Evolutionary conservation across 106 monocot species (phyloP).

Genomic region (Dendrobium chrysotoxum): DNA sequence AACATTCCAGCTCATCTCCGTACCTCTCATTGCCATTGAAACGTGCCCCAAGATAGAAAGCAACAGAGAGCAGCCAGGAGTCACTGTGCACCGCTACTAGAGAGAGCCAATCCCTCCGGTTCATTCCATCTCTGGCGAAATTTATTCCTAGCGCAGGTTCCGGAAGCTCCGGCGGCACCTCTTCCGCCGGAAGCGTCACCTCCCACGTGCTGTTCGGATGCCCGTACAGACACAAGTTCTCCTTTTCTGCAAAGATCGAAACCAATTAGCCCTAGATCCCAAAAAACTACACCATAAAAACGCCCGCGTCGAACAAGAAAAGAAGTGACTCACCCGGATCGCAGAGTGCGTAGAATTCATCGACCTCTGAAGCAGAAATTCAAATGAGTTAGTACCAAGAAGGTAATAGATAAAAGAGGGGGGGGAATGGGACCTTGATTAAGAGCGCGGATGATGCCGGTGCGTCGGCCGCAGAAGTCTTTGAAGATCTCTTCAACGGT

Average conservation of each 20-base stretch:
- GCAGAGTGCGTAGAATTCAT: conserved; percentile 72
- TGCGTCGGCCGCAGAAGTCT: conserved; percentile 65
- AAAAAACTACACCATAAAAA: conserved; percentile 2
- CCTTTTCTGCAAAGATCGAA: conserved; percentile 59
- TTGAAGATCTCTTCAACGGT: conserved; percentile 92
- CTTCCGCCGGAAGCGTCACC: conserved; percentile 85
- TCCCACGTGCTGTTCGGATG: conserved; percentile 75
- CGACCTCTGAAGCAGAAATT: conserved; percentile 52
- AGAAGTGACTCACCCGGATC: conserved; percentile 62
- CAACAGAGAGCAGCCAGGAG: conserved; percentile 91
- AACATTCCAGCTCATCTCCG: not conserved
- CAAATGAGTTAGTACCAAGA: not conserved
- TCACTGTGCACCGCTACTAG: conserved; percentile 93
- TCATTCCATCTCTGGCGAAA: conserved; percentile 96
- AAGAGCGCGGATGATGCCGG: conserved; percentile 79
- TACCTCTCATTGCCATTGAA: conserved; percentile 93
- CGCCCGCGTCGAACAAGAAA: not conserved
- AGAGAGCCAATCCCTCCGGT: conserved; percentile 85
- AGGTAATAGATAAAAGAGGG: not conserved
- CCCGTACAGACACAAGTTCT: conserved; percentile 83
- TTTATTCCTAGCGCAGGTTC: conserved; percentile 97
- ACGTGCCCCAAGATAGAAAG: conserved; percentile 76
- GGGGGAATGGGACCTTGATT: conserved; percentile 33
- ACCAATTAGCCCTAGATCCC: not conserved
- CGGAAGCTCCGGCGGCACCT: conserved; percentile 95